phyloP scores from a whole-genome alignment of 2,329 filamentous ascomycete species.

The Alternaria brassicae region DNA sequence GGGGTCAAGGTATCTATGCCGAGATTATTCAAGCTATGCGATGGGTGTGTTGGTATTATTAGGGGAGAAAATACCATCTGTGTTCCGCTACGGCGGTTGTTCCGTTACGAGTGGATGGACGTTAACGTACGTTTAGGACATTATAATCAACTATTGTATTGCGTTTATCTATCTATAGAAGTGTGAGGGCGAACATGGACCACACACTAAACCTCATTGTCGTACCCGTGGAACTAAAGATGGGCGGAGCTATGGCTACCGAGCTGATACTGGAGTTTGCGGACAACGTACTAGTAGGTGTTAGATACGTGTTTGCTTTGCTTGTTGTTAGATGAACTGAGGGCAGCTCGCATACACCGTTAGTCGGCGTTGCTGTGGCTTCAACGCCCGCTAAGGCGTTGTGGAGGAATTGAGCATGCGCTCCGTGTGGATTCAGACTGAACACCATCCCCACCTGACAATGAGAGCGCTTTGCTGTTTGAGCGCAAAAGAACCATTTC shows the following conservation, averaged over 20 bases:
- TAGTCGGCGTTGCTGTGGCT: not conserved
- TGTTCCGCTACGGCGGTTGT: too few species aligned
- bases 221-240: not conserved
- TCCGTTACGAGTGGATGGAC: too few species aligned
- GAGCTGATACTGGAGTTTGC: not conserved
- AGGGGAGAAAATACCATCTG: too few species aligned
- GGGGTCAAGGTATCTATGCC: too few species aligned
- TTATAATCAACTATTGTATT: not conserved
- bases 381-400: constrained; percentile 8
- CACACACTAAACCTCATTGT: not conserved
- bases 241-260: not conserved
- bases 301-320: not conserved
- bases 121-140: not conserved
- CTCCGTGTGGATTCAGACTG: constrained; percentile 17
- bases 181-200: not conserved
- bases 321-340: not conserved
- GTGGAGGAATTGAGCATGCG: constrained; percentile 11
- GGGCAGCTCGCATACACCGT: not conserved
- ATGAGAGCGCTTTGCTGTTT: constrained; percentile 11
- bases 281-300: not conserved
- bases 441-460: constrained; percentile 20
- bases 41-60: too few species aligned
- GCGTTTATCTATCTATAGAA: not conserved
- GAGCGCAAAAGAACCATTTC: constrained; percentile 24
- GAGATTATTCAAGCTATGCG: too few species aligned